Evolutionary conservation across 306 rosid genomes (phyloP).

Genomic region (Phaseolus lunatus): DNA sequence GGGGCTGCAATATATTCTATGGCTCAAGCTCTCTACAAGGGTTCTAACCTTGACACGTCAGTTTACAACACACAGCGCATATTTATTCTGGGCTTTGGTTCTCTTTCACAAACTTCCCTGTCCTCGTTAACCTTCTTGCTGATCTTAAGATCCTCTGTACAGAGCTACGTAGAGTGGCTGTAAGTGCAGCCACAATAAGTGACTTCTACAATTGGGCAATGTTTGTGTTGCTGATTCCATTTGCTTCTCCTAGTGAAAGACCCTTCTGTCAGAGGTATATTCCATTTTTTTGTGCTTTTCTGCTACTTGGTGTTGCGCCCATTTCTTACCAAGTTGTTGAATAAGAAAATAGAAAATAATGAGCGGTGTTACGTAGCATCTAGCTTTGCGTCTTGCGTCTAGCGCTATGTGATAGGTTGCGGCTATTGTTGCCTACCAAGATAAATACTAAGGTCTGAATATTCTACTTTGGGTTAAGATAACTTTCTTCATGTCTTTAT

Average conservation of each 20-base stretch:
- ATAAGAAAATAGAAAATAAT: not conserved
- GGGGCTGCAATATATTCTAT: conserved; percentile 30
- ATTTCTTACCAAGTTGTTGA: not conserved
- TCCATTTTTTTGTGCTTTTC: not conserved
- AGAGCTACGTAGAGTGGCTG: conserved; percentile 41
- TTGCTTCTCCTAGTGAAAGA: not conserved
- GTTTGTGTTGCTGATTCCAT: conserved; percentile 38
- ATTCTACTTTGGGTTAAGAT: too few relatives aligned
- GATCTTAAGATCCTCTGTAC: conserved; percentile 57
- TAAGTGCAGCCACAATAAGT: conserved; percentile 45
- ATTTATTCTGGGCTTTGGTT: conserved; percentile 40
- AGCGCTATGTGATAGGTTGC: too few relatives aligned
- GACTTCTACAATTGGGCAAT: conserved; percentile 53
- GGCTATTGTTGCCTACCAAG: too few relatives aligned
- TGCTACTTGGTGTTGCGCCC: conserved; percentile 45
- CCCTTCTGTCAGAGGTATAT: not conserved
- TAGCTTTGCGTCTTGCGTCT: too few relatives aligned
- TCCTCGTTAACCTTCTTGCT: conserved; percentile 46
- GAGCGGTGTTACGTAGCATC: too few relatives aligned
- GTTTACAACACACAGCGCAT: not conserved
- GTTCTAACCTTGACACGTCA: not conserved
- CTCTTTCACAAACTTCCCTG: conserved; percentile 49
- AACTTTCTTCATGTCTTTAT: too few relatives aligned
- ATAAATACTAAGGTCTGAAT: too few relatives aligned
- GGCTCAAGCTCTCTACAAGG: not conserved